Percentiles rank a stretch among this genome's conserved stretches.
These are phyloP conservation scores for Clitocybe nebularis DNA, from an alignment of 1,284 basidiomycete species.

Conservation along the genomic window DNA sequence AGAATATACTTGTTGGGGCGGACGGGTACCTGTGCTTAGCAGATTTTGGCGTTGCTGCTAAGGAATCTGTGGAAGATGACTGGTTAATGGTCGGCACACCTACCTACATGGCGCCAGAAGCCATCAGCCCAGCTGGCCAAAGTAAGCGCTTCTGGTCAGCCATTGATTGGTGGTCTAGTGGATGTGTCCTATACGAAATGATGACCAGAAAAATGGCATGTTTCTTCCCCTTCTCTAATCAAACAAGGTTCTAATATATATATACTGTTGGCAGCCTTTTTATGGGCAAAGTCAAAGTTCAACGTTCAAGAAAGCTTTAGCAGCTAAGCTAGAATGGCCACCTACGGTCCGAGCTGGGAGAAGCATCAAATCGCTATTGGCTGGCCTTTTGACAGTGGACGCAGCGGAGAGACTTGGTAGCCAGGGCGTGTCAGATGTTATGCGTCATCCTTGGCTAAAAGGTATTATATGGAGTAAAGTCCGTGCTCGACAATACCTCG, in stretches of 20 bases:
- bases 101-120: constrained; percentile 73
- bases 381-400: constrained; percentile 33
- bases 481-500: constrained; percentile 34
- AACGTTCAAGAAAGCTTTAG: constrained; percentile 21
- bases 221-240: constrained; percentile 10
- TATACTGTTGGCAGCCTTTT: constrained; percentile 27
- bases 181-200: constrained; percentile 76
- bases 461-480: constrained; percentile 44
- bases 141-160: constrained; percentile 44
- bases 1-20: constrained; percentile 70
- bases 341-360: constrained; percentile 27
- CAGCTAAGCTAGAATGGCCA: constrained; percentile 32
- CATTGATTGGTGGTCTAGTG: constrained; percentile 77
- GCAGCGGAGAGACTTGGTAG: constrained; percentile 36
- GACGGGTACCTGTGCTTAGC: constrained; percentile 66
- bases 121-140: constrained; percentile 41
- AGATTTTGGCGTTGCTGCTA: constrained; percentile 68
- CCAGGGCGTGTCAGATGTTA: constrained; percentile 26
- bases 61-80: constrained; percentile 34
- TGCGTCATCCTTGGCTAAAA: constrained; percentile 34
- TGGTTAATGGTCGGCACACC: constrained; percentile 57
- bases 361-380: constrained; percentile 38
- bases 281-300: constrained; percentile 22
- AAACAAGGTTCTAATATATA: neutral
- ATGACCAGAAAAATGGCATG: constrained; percentile 53